Evolutionary conservation across 2,329 filamentous ascomycete species (phyloP), one percentile per base, ranked within the genome.

Genomic region (Epichloe glyceriae): DNA sequence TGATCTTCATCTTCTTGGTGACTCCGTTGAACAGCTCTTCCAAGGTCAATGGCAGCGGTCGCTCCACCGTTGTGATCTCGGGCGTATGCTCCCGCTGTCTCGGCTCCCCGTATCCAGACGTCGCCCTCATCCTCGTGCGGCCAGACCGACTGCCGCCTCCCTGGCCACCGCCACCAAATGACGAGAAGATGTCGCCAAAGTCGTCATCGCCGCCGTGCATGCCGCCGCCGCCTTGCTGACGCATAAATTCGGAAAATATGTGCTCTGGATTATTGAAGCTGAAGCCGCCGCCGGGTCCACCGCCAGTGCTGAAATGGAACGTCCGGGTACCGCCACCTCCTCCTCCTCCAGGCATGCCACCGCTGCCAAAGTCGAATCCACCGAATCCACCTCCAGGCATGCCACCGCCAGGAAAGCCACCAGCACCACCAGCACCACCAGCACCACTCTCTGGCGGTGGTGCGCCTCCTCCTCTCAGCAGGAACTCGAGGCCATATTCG

Each of bases 1-100:
- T 96, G 57, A 97, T 95, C 73, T 93, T 95, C 78, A 98, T 88
- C 76, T 95, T 96, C 79, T 98, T 98, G 46, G 85, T 88, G 37
- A 82, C 81, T 40, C 93, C 93, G 26, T 78, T 83, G 72, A 81
- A 97, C 54, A 97, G 70, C 62, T 98, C 93, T 67, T 98, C 93
- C 35, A 98, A 72, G 2, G 85, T 81, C 20, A 98, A 73, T 3
- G 83, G 80, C 55, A 98, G 68, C 44, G 86, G 82, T 61, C 87
- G 85, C 70, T 97, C 91, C 11, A 97, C 84, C 1, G 94, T 90
- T 0, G 89, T 89, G 17, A 95, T 86, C 64, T 97, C 91, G 0
- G 88, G 86, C 3, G 88, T 88, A 5, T 63, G 53, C 37, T 67
- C 64, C 44, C 63, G 61, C 8, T 56, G 56, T 44, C 60, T 57